phyloP scores from a whole-genome alignment of 495 filamentous ascomycete species.

The Podospora pseudocomata region DNA sequence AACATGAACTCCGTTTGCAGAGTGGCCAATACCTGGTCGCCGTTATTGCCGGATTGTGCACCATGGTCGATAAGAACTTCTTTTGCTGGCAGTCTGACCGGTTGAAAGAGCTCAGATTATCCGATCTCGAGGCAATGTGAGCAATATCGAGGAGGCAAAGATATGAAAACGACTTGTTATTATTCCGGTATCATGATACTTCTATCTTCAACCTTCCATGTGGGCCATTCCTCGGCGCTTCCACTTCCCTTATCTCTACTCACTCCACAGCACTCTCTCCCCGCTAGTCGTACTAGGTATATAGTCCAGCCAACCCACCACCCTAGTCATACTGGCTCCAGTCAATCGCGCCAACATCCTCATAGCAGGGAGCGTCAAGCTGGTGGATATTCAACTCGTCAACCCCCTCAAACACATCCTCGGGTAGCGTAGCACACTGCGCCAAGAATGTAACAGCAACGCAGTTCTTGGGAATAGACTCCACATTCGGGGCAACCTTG shows the following conservation, averaged over 20 bases:
- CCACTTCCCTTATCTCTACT: neutral
- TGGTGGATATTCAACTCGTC: neutral
- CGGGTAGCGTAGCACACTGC: neutral
- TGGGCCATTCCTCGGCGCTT: too few relatives aligned
- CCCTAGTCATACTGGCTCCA: neutral
- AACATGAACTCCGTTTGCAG: neutral
- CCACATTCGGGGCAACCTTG: neutral
- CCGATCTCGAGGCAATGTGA: too few relatives aligned
- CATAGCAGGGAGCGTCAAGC: neutral
- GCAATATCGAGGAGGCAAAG: too few relatives aligned
- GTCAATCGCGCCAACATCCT: constrained; percentile 1
- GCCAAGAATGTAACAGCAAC: neutral
- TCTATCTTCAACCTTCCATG: too few relatives aligned
- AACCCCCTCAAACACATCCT: neutral
- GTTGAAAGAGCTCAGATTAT: too few relatives aligned
- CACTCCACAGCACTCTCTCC: neutral
- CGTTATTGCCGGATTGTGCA: neutral
- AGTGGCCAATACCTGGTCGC: too few relatives aligned
- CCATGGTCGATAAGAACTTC: neutral
- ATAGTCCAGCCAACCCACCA: too few relatives aligned
- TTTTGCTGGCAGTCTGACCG: too few relatives aligned
- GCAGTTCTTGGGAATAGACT: neutral
- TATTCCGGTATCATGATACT: too few relatives aligned
- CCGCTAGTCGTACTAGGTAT: too few relatives aligned
- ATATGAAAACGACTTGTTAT: too few relatives aligned